These are phyloP conservation scores for Arthrobotrys pseudoclavata DNA, from an alignment of 2,329 filamentous ascomycete species.

Conservation along the genomic window DNA sequence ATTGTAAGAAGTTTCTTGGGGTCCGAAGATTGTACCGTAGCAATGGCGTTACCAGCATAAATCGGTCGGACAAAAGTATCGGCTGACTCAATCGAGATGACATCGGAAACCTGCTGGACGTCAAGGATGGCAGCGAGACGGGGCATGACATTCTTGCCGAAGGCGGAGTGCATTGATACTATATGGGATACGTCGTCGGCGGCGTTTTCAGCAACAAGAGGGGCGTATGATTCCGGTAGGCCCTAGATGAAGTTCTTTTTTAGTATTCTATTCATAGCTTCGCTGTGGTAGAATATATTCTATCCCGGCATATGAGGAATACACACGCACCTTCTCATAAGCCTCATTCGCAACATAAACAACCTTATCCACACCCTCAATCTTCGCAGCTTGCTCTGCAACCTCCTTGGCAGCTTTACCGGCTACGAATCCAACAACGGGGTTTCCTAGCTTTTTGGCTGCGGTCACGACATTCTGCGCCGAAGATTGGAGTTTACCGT, in stretches of 20 bases:
- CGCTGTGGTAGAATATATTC: slow-evolving; percentile 15
- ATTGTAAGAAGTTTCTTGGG: slow-evolving; percentile 89
- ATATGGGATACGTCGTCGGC: slow-evolving; percentile 94
- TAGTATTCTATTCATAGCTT: slow-evolving; percentile 22
- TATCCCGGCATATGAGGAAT: slow-evolving; percentile 5
- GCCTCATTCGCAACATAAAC: slow-evolving; percentile 87
- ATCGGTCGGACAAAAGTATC: slow-evolving; percentile 97
- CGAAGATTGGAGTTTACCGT: slow-evolving; percentile 85
- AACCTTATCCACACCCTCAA: slow-evolving; percentile 91
- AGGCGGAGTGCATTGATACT: slow-evolving; percentile 89
- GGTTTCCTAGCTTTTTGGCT: slow-evolving; percentile 85
- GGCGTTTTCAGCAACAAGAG: slow-evolving; percentile 93
- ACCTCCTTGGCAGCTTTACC: slow-evolving; percentile 81
- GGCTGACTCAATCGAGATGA: slow-evolving; percentile 86
- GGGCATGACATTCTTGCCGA: slow-evolving; percentile 94
- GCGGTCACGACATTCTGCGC: slow-evolving; percentile 89
- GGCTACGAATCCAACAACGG: slow-evolving; percentile 88
- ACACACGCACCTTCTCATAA: slow-evolving; percentile 83
- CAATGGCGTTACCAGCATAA: slow-evolving; percentile 96
- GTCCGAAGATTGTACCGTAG: slow-evolving; percentile 92
- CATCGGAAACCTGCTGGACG: slow-evolving; percentile 92
- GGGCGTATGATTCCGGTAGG: slow-evolving; percentile 93
- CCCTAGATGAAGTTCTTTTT: slow-evolving; percentile 71
- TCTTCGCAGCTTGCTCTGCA: slow-evolving; percentile 87
- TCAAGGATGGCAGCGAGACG: slow-evolving; percentile 92